Conservation (phyloP, 1,284 basidiomycete genomes). For the Ganoderma resinaceum region DNA sequence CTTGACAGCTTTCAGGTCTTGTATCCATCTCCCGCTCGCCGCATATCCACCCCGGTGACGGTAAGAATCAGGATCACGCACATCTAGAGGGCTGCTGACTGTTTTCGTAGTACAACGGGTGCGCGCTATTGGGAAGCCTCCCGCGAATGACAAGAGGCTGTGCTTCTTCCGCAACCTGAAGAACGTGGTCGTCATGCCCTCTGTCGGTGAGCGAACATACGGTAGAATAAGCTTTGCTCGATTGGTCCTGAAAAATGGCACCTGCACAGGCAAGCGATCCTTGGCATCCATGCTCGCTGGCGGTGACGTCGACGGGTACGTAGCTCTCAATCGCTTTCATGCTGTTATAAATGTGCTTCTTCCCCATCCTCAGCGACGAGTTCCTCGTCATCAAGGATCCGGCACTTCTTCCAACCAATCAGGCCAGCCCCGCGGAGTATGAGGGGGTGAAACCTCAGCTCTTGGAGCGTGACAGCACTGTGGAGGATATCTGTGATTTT, state of each 20-base stretch:
- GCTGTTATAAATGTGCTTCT: background rate
- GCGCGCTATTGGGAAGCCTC: constrained; percentile 74
- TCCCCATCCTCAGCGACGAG: constrained; percentile 37
- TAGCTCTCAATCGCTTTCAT: background rate
- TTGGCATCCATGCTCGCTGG: constrained; percentile 73
- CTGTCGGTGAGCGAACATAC: constrained; percentile 54
- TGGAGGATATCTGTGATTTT: constrained; percentile 83
- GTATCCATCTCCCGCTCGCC: constrained; percentile 72
- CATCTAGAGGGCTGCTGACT: background rate
- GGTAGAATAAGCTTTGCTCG: background rate
- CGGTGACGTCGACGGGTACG: constrained; percentile 78
- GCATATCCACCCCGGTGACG: constrained; percentile 74
- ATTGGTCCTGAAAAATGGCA: background rate
- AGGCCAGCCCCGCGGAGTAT: constrained; percentile 63
- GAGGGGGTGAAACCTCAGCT: constrained; percentile 35
- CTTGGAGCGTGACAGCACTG: constrained; percentile 55
- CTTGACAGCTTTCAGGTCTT: constrained; percentile 30
- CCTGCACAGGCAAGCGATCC: constrained; percentile 60
- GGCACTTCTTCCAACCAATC: constrained; percentile 57
- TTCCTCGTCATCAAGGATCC: constrained; percentile 45
- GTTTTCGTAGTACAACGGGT: constrained; percentile 66
- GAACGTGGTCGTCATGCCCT: constrained; percentile 79
- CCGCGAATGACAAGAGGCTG: constrained; percentile 51
- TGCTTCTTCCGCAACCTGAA: constrained; percentile 69
- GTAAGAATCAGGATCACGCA: constrained; percentile 42